phyloP scores from a whole-genome alignment of 768 basidiomycete genomes.

The Pleurotus tuoliensis region DNA sequence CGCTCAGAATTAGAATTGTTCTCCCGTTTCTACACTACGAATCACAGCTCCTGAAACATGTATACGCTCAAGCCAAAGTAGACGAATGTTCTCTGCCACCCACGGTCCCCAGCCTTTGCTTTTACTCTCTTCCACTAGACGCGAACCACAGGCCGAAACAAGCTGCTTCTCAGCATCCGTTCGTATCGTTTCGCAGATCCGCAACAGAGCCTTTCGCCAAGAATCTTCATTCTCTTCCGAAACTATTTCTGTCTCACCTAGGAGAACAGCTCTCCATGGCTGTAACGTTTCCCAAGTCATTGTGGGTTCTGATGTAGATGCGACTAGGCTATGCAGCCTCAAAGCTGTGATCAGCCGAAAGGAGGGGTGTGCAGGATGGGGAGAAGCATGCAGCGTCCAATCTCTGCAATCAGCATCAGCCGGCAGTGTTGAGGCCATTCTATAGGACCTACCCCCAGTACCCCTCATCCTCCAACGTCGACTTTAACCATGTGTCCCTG shows the following conservation, averaged over 20 bases:
- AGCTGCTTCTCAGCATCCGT: slow-evolving; percentile 26
- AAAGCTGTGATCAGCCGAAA: slow-evolving; percentile 74
- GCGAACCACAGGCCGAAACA: not conserved
- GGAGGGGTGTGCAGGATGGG: slow-evolving; percentile 67
- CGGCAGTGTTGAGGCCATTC: not conserved
- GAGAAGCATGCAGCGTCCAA: slow-evolving; percentile 70
- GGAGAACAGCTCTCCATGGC: slow-evolving; percentile 53
- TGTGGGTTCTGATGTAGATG: slow-evolving; percentile 17
- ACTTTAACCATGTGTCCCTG: slow-evolving; percentile 41
- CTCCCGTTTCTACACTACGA: slow-evolving; percentile 40
- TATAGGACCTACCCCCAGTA: slow-evolving; percentile 78
- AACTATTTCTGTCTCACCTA: slow-evolving; percentile 39
- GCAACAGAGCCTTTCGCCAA: slow-evolving; percentile 39
- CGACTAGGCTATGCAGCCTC: slow-evolving; percentile 54
- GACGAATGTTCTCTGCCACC: slow-evolving; percentile 35
- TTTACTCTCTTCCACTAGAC: slow-evolving; percentile 12
- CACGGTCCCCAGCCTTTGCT: slow-evolving; percentile 15
- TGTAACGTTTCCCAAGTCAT: slow-evolving; percentile 28
- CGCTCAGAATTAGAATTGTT: slow-evolving; percentile 38
- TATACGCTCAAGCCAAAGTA: slow-evolving; percentile 61
- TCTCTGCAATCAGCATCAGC: slow-evolving; percentile 43
- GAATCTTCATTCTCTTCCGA: slow-evolving; percentile 44
- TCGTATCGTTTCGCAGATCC: slow-evolving; percentile 35
- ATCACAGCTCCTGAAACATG: slow-evolving; percentile 46
- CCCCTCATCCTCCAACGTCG: slow-evolving; percentile 52